Evolutionary conservation across 2,329 filamentous ascomycete genomes (phyloP).

Genomic region (Penicillium vulpinum): DNA sequence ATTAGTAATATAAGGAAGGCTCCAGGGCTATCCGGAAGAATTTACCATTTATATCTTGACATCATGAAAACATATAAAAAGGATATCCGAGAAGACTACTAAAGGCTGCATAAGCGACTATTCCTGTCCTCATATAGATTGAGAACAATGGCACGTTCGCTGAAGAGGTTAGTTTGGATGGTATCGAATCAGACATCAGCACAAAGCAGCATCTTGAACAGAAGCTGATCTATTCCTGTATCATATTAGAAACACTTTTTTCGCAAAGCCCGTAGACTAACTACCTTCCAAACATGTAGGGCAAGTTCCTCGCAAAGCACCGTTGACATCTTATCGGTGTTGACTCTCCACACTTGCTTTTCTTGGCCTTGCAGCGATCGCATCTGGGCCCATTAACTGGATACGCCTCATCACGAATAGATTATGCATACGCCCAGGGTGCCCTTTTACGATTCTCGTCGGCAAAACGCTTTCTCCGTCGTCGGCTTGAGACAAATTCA

Average conservation of each 20-base stretch:
- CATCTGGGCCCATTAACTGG: conserved; percentile 21
- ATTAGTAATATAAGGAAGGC: too few species aligned
- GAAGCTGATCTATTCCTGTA: background rate
- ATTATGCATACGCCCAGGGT: conserved; percentile 26
- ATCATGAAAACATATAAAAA: too few species aligned
- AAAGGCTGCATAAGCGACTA: too few species aligned
- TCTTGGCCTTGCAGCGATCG: conserved; percentile 38
- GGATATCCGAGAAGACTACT: too few species aligned
- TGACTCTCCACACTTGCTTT: conserved; percentile 38
- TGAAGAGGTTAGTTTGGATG: too few species aligned
- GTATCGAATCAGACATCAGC: too few species aligned
- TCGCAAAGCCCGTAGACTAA: background rate
- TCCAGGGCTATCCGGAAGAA: too few species aligned
- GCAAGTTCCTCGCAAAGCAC: conserved; percentile 17
- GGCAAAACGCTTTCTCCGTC: conserved; percentile 29
- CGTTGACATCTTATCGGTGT: conserved; percentile 29
- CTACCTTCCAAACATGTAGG: conserved; percentile 18
- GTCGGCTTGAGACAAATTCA: conserved; percentile 7
- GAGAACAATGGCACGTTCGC: too few species aligned
- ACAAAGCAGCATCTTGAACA: background rate
- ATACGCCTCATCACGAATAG: background rate
- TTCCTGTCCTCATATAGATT: too few species aligned
- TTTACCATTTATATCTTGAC: too few species aligned
- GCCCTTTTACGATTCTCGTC: conserved; percentile 39
- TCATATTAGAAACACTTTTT: background rate